A percentile compares a stretch with the other conserved stretches of the same genome.
Conservation (phyloP, 2,329 filamentous ascomycete genomes). For the Aureobasidium sp. region DNA sequence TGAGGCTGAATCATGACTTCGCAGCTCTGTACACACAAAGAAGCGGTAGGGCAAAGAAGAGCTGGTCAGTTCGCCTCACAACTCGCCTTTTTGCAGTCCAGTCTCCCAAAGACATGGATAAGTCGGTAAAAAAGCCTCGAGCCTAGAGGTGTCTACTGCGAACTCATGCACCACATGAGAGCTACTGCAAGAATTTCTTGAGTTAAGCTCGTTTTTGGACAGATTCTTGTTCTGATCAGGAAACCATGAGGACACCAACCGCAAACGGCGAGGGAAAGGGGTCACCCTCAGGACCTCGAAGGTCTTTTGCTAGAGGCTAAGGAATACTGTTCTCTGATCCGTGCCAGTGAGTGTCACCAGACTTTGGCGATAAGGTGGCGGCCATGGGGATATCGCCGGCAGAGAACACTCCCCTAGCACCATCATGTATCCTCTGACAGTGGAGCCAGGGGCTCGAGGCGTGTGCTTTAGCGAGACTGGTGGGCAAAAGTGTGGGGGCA, state of each 20-base stretch:
- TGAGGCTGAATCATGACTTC: constrained; percentile 1
- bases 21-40: constrained; percentile 1
- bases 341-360: too few relatives aligned
- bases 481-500: constrained; percentile 2
- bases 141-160: constrained; percentile 4
- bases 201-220: constrained; percentile 4
- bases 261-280: constrained; percentile 11
- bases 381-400: too few relatives aligned
- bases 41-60: neutral
- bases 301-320: too few relatives aligned
- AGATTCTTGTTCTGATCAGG: constrained; percentile 12
- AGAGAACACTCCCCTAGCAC: too few relatives aligned
- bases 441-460: too few relatives aligned
- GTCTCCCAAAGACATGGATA: constrained; percentile 8
- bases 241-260: constrained; percentile 2
- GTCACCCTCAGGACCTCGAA: too few relatives aligned
- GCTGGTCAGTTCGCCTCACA: neutral
- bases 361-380: too few relatives aligned
- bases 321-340: too few relatives aligned
- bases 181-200: constrained; percentile 9
- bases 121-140: constrained; percentile 1
- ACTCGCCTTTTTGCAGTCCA: neutral
- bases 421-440: too few relatives aligned
- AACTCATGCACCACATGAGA: constrained; percentile 1
- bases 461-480: constrained; percentile 9